Conservation (phyloP, 371 early-diverging fungal genomes). For the Mortierella sp. region DNA sequence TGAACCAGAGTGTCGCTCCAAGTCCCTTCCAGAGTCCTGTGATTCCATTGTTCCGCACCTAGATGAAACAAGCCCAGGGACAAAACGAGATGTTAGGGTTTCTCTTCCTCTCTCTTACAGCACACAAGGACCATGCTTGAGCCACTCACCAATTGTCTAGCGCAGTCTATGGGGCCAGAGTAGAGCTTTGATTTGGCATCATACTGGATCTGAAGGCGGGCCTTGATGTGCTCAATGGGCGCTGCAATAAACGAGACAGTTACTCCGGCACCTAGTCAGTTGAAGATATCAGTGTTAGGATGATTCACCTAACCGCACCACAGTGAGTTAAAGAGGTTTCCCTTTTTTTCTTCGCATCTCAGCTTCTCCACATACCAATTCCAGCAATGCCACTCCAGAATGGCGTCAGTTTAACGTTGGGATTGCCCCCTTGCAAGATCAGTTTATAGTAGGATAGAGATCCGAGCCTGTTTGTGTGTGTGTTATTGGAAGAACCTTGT, state of each 20-base stretch:
- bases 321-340: not conserved
- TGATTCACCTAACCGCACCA: too few species aligned
- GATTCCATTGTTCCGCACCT: constrained; percentile 79
- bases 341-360: not conserved
- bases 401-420: constrained; percentile 64
- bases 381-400: constrained; percentile 83
- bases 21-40: constrained; percentile 88
- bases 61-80: too few species aligned
- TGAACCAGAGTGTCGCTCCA: constrained; percentile 82
- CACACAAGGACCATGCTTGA: not conserved
- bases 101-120: too few species aligned
- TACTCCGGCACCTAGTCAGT: constrained; percentile 79
- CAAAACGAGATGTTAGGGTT: too few species aligned
- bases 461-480: constrained; percentile 68
- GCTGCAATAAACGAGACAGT: constrained; percentile 93
- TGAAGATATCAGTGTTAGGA: not conserved
- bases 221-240: constrained; percentile 88
- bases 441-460: constrained; percentile 84
- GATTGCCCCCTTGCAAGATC: constrained; percentile 76
- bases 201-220: constrained; percentile 93
- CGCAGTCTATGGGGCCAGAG: constrained; percentile 89
- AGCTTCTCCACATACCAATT: constrained; percentile 51
- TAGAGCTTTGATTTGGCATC: constrained; percentile 77
- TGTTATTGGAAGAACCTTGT: not conserved
- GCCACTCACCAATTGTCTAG: constrained; percentile 70